Percentiles rank a stretch among this genome's conserved stretches.
These are phyloP conservation scores for Handroanthus guayacan DNA, from an alignment of 257 asterid species.

Conservation along the genomic window DNA sequence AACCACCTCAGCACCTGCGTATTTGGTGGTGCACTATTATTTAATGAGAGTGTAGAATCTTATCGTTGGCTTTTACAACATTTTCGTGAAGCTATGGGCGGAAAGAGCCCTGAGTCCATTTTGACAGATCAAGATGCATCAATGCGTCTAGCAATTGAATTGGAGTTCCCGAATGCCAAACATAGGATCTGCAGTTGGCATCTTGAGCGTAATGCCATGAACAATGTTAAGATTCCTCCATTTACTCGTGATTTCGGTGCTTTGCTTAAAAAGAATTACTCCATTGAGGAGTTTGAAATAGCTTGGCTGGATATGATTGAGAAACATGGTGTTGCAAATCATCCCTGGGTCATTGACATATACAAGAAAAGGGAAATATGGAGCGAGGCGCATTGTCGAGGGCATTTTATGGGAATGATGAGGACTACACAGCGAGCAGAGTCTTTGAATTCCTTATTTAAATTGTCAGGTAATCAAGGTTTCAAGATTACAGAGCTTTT, in stretches of 20 bases:
- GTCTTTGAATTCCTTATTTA: not conserved
- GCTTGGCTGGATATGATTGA: not conserved
- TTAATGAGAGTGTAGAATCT: not conserved
- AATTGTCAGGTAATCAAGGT: not conserved
- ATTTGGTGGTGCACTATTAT: not conserved
- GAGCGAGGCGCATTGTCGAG: not conserved
- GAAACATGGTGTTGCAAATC: not conserved
- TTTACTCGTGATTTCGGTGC: not conserved
- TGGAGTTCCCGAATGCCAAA: not conserved
- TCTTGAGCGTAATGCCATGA: not conserved
- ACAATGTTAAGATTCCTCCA: not conserved
- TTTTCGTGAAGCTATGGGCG: not conserved
- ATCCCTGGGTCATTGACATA: not conserved
- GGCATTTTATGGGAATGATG: not conserved
- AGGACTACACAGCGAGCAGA: not conserved
- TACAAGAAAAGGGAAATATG: not conserved
- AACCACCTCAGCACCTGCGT: not conserved
- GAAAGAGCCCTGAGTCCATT: not conserved
- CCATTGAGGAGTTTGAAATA: not conserved
- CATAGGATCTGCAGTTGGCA: not conserved
- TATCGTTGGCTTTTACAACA: not conserved
- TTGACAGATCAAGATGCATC: not conserved
- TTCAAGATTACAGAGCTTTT: not conserved
- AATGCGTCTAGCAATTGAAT: not conserved
- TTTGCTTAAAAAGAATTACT: not conserved